Conservation (phyloP, 768 basidiomycete genomes). For the Lanmaoa rubissima region DNA sequence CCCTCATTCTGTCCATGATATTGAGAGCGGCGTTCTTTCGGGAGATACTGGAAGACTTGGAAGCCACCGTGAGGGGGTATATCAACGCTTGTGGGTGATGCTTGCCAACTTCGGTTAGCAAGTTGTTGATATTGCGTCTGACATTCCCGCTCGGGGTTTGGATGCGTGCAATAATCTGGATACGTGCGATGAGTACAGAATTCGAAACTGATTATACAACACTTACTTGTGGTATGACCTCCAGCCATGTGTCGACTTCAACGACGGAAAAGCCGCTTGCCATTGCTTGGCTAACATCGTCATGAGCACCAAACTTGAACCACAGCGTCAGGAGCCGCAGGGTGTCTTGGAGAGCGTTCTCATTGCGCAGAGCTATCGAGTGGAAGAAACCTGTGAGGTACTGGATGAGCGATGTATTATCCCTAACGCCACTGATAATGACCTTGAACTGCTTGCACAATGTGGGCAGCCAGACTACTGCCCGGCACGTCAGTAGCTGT, state of each 20-base stretch:
- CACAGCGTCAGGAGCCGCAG: slow-evolving; percentile 90
- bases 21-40: slow-evolving; percentile 78
- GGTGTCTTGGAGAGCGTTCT: slow-evolving; percentile 92
- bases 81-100: slow-evolving; percentile 97
- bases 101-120: slow-evolving; percentile 90
- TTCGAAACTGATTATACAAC: not conserved
- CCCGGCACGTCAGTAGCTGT: slow-evolving; percentile 57
- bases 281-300: slow-evolving; percentile 89
- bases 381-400: slow-evolving; percentile 80
- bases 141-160: slow-evolving; percentile 90
- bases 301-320: slow-evolving; percentile 95
- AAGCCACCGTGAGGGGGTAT: slow-evolving; percentile 93
- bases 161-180: slow-evolving; percentile 94
- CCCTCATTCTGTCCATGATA: slow-evolving; percentile 92
- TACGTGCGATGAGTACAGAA: not conserved
- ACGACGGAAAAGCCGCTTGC: slow-evolving; percentile 82
- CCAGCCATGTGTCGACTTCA: slow-evolving; percentile 96
- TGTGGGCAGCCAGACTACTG: slow-evolving; percentile 70
- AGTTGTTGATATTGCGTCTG: slow-evolving; percentile 81
- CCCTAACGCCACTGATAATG: not conserved
- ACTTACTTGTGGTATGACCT: slow-evolving; percentile 93
- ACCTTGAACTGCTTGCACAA: slow-evolving; percentile 94
- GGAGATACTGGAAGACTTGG: slow-evolving; percentile 85
- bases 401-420: slow-evolving; percentile 12
- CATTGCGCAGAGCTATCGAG: slow-evolving; percentile 86